Evolutionary conservation across 108 stramenopile species (phyloP).

Genomic region (Mediolabrus comicus): DNA sequence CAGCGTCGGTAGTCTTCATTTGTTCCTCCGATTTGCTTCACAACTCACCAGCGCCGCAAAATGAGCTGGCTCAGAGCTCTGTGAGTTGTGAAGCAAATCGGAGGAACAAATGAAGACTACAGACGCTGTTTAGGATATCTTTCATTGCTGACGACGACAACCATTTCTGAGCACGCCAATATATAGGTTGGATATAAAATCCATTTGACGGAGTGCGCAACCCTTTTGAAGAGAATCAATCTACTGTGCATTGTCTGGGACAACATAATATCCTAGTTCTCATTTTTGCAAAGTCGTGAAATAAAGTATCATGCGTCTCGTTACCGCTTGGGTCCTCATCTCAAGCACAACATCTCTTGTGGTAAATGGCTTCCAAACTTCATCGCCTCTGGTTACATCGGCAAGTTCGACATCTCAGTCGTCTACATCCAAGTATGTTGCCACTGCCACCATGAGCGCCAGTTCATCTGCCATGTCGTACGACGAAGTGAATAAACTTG

Average conservation of each 20-base stretch:
- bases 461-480: constrained; percentile 6
- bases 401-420: neutral
- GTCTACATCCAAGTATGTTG: neutral
- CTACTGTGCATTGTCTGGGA: neutral
- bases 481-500: constrained; percentile 49
- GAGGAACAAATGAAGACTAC: too few relatives aligned
- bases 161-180: too few relatives aligned
- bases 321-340: neutral
- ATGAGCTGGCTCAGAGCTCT: too few relatives aligned
- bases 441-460: neutral
- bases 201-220: too few relatives aligned
- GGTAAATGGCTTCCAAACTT: neutral
- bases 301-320: neutral
- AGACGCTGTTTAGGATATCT: too few relatives aligned
- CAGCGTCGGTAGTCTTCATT: too few relatives aligned
- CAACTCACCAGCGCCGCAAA: too few relatives aligned
- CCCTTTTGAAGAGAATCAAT: neutral
- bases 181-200: too few relatives aligned
- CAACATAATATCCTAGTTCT: neutral
- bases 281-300: too few relatives aligned
- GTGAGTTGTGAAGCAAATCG: too few relatives aligned
- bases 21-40: too few relatives aligned
- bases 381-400: neutral
- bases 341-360: constrained; percentile 1
- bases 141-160: too few relatives aligned